These are phyloP conservation scores for Tylopilus sp. DNA, from an alignment of 1,284 basidiomycete species.

Conservation along the genomic window DNA sequence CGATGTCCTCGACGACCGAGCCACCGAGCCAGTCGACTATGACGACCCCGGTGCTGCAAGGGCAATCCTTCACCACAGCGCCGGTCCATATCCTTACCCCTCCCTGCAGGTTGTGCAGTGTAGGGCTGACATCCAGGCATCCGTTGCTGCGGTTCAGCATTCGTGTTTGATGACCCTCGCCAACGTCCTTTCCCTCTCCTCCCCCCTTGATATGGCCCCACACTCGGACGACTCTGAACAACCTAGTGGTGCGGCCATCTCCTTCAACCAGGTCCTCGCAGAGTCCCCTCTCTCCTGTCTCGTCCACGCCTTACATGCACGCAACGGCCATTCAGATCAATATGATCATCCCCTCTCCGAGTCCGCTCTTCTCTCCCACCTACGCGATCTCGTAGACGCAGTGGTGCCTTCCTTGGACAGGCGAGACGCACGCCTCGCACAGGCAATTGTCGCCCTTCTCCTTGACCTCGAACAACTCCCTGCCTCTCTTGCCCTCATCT, in stretches of 20 bases:
- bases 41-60: constrained; percentile 5
- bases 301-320: constrained; percentile 57
- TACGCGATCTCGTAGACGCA: constrained; percentile 50
- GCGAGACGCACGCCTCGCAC: constrained; percentile 57
- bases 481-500: constrained; percentile 20
- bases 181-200: constrained; percentile 63
- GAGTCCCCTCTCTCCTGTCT: constrained; percentile 60
- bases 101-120: constrained; percentile 2
- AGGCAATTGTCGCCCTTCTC: constrained; percentile 62
- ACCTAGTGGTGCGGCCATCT: background rate
- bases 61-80: background rate
- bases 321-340: constrained; percentile 41
- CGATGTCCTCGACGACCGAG: constrained; percentile 27
- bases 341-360: constrained; percentile 38
- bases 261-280: constrained; percentile 29
- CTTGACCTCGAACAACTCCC: constrained; percentile 62
- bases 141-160: constrained; percentile 64
- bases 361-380: constrained; percentile 57
- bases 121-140: constrained; percentile 62
- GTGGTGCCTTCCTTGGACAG: constrained; percentile 43
- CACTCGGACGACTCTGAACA: background rate
- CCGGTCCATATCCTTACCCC: background rate
- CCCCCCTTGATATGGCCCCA: background rate
- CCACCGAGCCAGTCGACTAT: constrained; percentile 25
- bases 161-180: constrained; percentile 71